Evolutionary conservation across 169 alveolate genomes (phyloP).

Genomic region (Theileria parva): DNA sequence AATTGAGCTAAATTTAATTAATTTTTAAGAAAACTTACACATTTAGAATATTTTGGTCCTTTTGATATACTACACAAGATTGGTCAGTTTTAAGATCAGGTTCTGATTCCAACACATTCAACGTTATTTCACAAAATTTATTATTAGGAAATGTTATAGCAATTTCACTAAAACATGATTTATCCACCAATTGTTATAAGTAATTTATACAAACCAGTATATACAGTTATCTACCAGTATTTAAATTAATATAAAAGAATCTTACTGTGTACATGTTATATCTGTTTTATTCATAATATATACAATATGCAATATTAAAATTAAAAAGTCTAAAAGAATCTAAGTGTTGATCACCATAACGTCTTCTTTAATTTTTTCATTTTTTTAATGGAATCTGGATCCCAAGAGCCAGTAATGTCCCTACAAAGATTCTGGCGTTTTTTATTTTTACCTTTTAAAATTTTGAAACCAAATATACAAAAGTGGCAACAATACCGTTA

Average conservation of each 20-base stretch:
- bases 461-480: slow-evolving; percentile 47
- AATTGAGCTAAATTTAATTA: slow-evolving; percentile 36
- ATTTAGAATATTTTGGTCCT: slow-evolving; percentile 28
- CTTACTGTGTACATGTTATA: slow-evolving; percentile 2
- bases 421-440: slow-evolving; percentile 4
- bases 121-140: slow-evolving; percentile 28
- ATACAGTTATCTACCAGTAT: neutral
- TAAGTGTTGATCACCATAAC: neutral
- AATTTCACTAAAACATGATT: slow-evolving; percentile 21
- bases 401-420: slow-evolving; percentile 65
- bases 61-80: slow-evolving; percentile 24
- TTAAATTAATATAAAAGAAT: neutral
- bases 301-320: neutral
- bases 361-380: neutral
- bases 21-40: slow-evolving; percentile 34
- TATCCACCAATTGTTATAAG: neutral
- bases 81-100: slow-evolving; percentile 23
- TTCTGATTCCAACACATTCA: slow-evolving; percentile 53
- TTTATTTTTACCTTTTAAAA: slow-evolving; percentile 42
- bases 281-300: neutral
- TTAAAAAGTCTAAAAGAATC: neutral
- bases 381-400: slow-evolving; percentile 56
- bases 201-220: neutral
- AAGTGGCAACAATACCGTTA: slow-evolving; percentile 44
- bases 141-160: slow-evolving; percentile 40